phyloP scores from a whole-genome alignment of 2,329 filamentous ascomycete species.

The Calonectria montana region DNA sequence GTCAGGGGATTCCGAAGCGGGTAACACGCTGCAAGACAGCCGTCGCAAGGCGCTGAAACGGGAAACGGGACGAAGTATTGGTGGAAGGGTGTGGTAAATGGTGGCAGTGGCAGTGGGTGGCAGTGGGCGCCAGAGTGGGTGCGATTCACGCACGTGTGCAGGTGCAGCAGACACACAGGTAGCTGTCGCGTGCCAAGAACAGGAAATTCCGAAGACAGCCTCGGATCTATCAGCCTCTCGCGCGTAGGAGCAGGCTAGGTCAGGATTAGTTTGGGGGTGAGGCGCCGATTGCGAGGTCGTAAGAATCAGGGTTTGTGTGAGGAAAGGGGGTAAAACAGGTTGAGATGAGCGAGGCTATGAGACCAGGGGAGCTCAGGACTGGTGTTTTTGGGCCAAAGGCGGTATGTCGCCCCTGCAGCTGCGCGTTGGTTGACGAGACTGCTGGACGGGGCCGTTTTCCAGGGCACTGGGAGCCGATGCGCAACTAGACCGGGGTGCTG shows the following conservation, averaged over 20 bases:
- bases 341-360: constrained; percentile 19
- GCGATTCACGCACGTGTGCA: constrained; percentile 8
- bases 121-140: constrained; percentile 6
- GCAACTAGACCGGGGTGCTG: background rate
- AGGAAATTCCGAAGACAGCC: background rate
- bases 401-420: constrained; percentile 26
- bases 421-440: constrained; percentile 12
- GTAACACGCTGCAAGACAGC: constrained; percentile 6
- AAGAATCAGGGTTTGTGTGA: background rate
- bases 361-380: constrained; percentile 8
- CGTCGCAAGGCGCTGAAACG: constrained; percentile 2
- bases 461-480: background rate
- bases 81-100: background rate
- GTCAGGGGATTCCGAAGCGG: constrained; percentile 9
- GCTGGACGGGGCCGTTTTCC: background rate
- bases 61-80: background rate
- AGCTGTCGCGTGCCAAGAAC: background rate
- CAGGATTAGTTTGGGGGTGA: background rate
- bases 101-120: background rate
- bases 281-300: background rate
- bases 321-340: constrained; percentile 21
- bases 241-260: constrained; percentile 6
- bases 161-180: background rate
- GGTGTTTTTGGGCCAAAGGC: constrained; percentile 23
- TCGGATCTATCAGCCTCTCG: background rate